Base-by-base conservation (phyloP, 805 yeast genomes). In the Kodamaea leandrae region DNA sequence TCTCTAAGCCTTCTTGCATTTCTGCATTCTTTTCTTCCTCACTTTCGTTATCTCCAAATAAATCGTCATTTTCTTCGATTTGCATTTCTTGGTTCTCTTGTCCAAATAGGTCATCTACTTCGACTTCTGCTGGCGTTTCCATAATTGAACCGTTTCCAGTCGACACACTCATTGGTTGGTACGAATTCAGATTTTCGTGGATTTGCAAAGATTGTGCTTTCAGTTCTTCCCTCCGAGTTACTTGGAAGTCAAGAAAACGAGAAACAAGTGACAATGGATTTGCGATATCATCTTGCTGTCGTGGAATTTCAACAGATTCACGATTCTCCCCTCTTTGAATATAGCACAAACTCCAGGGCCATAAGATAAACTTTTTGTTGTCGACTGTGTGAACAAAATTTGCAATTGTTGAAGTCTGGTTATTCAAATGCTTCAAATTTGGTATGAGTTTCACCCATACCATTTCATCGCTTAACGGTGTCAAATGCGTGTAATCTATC, bases 321-420 rank as follows among this genome's bases (percentile, higher is more conserved):
- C 47, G 46, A 28, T 43, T 42, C 35, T 57, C 49, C 9, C 68
- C 76, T 41, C 71, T 63, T 53, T 85, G 93, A 4, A 78, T 64
- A 42, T 77, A 66, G 51, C 90, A 82, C 15, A 85, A 61, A 34
- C 75, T 77, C 51, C 82, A 61, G 0, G 95, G 95, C 95, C 95
- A 86, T 32, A 78, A 60, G 2, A 85, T 74, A 41, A 69, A 78
- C 51, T 81, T 80, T 19, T 67, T 68, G 48, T 75, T 76, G 21
- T 67, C 70, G 3, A 77, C 78, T 0, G 72, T 65, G 49, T 72
- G 77, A 34, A 81, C 65, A 55, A 76, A 84, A 17, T 70, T 67
- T 9, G 88, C 67, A 2, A 85, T 72, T 8, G 68, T 68, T 0
- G 89, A 81, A 0, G 90, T 79, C 48, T 78, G 73, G 16, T 83